Percentiles rank a stretch among this genome's conserved stretches.
Evolutionary conservation across 2,329 filamentous ascomycete species (phyloP).

Genomic region (Alternaria hordeiaustralica): DNA sequence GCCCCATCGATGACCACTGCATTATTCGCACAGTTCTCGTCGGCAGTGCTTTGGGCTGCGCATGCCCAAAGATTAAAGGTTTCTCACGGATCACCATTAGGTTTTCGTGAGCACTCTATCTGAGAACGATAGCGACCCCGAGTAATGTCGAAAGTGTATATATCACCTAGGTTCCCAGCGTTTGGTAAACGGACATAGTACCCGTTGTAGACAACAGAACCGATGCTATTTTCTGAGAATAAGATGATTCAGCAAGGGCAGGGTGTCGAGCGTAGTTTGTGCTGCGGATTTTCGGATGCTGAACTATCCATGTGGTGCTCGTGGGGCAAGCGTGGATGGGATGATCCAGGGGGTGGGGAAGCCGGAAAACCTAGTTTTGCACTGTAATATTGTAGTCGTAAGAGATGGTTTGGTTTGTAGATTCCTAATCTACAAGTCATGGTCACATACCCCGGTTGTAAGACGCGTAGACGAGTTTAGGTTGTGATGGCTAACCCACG

Average conservation of each 20-base stretch:
- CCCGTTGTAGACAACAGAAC: background rate
- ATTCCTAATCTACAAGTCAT: background rate
- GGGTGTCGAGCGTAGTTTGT: background rate
- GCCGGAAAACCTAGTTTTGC: background rate
- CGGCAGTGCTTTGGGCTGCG: background rate
- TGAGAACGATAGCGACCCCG: background rate
- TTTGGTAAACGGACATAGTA: background rate
- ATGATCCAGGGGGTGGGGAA: background rate
- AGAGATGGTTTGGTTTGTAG: background rate
- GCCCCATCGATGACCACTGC: background rate
- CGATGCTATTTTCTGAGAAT: background rate
- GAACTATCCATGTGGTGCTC: constrained; percentile 1
- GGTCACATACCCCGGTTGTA: background rate
- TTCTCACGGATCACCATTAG: background rate
- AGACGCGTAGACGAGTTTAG: background rate
- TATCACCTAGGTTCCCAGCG: background rate
- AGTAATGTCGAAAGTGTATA: background rate
- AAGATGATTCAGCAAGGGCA: background rate
- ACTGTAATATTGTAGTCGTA: background rate
- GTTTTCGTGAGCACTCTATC: background rate
- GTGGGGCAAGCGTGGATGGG: constrained; percentile 1
- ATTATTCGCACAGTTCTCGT: background rate
- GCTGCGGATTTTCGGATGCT: background rate
- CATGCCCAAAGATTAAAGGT: background rate
- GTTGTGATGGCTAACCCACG: background rate